Base-by-base conservation (phyloP, 352 stramenopile genomes). In the Sclerospora graminicola region DNA sequence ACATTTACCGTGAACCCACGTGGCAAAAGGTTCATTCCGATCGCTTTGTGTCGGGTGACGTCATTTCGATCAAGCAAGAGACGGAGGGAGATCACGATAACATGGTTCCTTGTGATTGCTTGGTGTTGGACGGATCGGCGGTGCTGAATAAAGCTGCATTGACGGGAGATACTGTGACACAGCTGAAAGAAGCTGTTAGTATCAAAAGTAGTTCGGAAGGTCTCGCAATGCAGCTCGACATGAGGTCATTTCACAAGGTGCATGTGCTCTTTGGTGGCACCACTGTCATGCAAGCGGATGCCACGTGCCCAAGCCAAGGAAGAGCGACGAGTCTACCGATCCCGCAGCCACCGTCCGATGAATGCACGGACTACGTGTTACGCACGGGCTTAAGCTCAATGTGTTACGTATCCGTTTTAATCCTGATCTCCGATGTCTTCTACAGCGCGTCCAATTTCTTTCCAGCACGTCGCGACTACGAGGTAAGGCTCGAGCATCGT, bases 81-180 rank as follows among this genome's bases (percentile, higher is more conserved):
- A 94, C 86, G 10, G 74, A 86, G 23, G 70, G 66, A 5, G 71
- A 89, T 8, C 73, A 73, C 31, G 70, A 87, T 49, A 90, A 88
- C 48, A 79, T 80, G 36, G 76, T 98, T 15, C 95, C 96, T 8
- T 97, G 89, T 40, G 97, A 99, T 69, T 80, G 94, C 26, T 62
- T 99, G 41, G 66, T 99, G 21, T 50, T 99, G 24, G 67, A 88
- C 35, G 96, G 97, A 8, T 86, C 78, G 18, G 93, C 87, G 32
- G 93, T 99, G 8, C 89, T 99, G 11, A 98, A 99, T 66, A 96
- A 99, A 68, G 95, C 97, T 13, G 97, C 97, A 39, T 63, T 99
- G 27, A 99, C 97, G 1, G 97, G 97, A 30, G 97, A 99, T 63
- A 98, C 85, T 49, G 87, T 98, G 23, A 95, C 96, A 8, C 94